Base-by-base conservation (phyloP, 371 early-diverging fungal species). In the Syncephalis plumigaleata region DNA sequence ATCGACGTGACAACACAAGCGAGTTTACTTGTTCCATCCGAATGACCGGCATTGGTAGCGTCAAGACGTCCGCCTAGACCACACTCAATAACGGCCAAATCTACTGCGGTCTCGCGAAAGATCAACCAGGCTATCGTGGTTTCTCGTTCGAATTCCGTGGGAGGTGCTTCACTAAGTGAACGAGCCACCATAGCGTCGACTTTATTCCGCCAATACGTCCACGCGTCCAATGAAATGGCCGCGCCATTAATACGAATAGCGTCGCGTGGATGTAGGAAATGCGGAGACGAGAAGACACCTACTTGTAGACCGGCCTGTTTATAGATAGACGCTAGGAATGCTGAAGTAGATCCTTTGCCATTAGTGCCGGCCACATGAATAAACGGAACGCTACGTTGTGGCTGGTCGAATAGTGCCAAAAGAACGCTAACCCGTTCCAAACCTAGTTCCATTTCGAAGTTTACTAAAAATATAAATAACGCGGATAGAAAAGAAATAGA, bases 251-350 rank as follows among this genome's bases (percentile, higher is more conserved):
- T 80, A 39, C 87, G 75, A 39, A 97, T 90, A 18, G 91, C 73
- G 59, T 97, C 95, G 9, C 90, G 73, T 1, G 83, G 87, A 42
- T 84, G 76, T 23, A 87, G 66, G 46, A 96, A 57, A 55, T 97
- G 95, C 3, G 95, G 95, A 0, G 91, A 91, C 13, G 91, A 91
- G 57, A 78, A 97, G 21, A 91, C 66, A 52, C 84, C 84, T 2
- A 81, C 60, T 70, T 54, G 70, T 61, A 50, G 77, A 38, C 45
- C 71, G 42, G 55, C 55, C 38, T 55, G 49, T 24, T 61, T 55
- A 27, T 88, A 64, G 9, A 83, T 66, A 7, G 77, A 68, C 27
- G 76, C 76, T 1, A 75, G 60, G 39, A 81, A 70, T 0, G 83
- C 81, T 36, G 72, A 73, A 5, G 83, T 80, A 9, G 83, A 82